Evolutionary conservation across 352 stramenopile genomes (phyloP), one percentile per base, ranked within the genome.

Genomic region (Phytophthora cajani): DNA sequence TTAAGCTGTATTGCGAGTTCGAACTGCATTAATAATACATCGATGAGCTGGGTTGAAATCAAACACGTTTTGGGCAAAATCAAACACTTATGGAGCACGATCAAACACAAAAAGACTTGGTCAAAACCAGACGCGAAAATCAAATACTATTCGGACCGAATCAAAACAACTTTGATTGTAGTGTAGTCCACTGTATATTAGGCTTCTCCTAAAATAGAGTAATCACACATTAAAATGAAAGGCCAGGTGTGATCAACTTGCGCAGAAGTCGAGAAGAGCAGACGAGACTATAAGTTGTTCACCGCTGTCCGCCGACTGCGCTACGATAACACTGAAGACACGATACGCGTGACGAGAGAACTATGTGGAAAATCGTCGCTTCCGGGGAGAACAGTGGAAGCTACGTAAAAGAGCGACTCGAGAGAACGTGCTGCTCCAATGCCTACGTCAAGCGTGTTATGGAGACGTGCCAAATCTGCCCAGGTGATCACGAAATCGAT

Each of bases 31-130:
- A 2, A 30, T 23, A 23, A 23, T 23, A 49, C n/a, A n/a, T n/a
- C n/a, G n/a, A n/a, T n/a, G n/a, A n/a, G n/a, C 42, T 49, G 42
- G 42, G 42, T 49, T 49, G 42, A 49, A 49, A 49, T 21, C 42
- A 21, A 49, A 49, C 42, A 49, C 16, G 16, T 21, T 49, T 16
- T 3, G 14, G 42, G 42, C 42, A 49, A 49, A 49, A 49, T 21
- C 42, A 21, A 49, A 49, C 42, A 49, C 16, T 21, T 21, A 23
- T 49, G 42, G 12, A 1, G 12, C 17, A 49, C 42, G 17, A 49
- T 49, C 42, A 49, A 49, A 49, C 42, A 49, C 42, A 49, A 21
- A 49, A n/a, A 49, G 42, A 49, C 42, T 49, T 49, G 16, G 42
- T 49, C 42, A 49, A 49, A 23, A 49, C 12, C 42, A 49, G 42